phyloP scores from a whole-genome alignment of 192 early-diverging fungal species.

The Coemansia umbellata region DNA sequence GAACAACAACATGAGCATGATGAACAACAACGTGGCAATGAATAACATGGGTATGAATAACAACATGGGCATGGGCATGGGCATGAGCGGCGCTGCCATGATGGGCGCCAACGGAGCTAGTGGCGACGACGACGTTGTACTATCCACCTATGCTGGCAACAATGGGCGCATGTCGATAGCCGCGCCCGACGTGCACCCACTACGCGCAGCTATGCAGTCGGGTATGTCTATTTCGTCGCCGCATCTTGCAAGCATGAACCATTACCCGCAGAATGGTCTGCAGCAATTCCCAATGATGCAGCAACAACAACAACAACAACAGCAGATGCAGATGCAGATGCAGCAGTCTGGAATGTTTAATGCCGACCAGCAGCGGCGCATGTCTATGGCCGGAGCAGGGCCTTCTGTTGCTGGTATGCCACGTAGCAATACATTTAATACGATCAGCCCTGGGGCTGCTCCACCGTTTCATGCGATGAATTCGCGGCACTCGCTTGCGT shows the following conservation, averaged over 20 bases:
- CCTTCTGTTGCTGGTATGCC: background rate
- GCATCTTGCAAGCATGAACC: conserved; percentile 30
- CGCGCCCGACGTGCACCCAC: conserved; percentile 39
- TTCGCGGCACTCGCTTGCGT: conserved; percentile 48
- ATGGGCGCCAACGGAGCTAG: conserved; percentile 6
- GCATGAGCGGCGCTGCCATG: conserved; percentile 9
- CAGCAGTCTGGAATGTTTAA: conserved; percentile 20
- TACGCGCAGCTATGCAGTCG: conserved; percentile 52
- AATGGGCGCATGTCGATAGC: conserved; percentile 40
- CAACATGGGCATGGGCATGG: conserved; percentile 6
- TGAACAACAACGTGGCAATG: conserved; percentile 14
- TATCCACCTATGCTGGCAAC: conserved; percentile 33
- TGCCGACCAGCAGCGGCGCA: conserved; percentile 42
- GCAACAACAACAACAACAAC: conserved; percentile 28
- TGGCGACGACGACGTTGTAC: conserved; percentile 45
- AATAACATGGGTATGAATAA: conserved; percentile 14
- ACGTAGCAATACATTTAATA: conserved; percentile 12
- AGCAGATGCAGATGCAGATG: conserved; percentile 25
- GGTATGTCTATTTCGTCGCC: conserved; percentile 50
- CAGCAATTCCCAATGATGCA: conserved; percentile 22
- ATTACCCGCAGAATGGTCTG: conserved; percentile 21
- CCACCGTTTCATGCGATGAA: conserved; percentile 21
- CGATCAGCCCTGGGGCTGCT: conserved; percentile 15
- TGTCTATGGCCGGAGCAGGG: conserved; percentile 18
- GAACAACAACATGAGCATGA: background rate